Evolutionary conservation across 1,139 yeast species (phyloP).

Genomic region (Yamadazyma songkhlaensis): DNA sequence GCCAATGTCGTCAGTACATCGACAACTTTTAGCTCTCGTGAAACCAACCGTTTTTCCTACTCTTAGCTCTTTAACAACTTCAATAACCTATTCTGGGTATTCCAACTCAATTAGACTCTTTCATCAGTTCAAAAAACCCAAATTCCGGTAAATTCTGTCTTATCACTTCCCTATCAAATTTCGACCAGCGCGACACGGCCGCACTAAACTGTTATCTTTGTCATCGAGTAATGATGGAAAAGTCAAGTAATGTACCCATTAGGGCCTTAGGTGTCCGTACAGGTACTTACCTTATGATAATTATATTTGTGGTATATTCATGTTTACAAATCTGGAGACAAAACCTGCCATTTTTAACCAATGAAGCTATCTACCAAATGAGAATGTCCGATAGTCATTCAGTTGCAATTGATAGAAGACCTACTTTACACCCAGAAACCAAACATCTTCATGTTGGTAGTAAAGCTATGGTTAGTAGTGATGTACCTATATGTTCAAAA

Average conservation of each 20-base stretch:
- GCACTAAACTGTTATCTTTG: not conserved
- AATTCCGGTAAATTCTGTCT: too few species aligned
- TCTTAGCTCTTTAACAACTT: too few species aligned
- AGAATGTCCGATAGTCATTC: slow-evolving; percentile 4
- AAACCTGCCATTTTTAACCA: not conserved
- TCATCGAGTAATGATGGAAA: too few species aligned
- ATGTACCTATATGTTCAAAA: slow-evolving; percentile 67
- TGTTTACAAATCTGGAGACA: not conserved
- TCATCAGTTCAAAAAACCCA: too few species aligned
- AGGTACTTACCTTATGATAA: not conserved
- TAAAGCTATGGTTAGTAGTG: slow-evolving; percentile 74
- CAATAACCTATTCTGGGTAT: too few species aligned
- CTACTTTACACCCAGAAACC: slow-evolving; percentile 31
- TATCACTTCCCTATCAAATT: too few species aligned
- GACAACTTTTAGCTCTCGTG: too few species aligned
- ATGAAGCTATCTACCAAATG: slow-evolving; percentile 2
- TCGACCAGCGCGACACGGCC: not conserved
- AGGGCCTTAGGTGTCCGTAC: too few species aligned
- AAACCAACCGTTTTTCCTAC: too few species aligned
- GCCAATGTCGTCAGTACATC: too few species aligned
- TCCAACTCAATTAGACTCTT: too few species aligned
- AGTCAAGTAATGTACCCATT: too few species aligned
- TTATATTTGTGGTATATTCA: not conserved
- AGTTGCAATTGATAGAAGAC: slow-evolving; percentile 14
- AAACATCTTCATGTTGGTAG: slow-evolving; percentile 28